Percentiles rank a stretch among this genome's conserved stretches.
phyloP scores from a whole-genome alignment of 2,329 filamentous ascomycete species.

The Aspergillus neoniger region DNA sequence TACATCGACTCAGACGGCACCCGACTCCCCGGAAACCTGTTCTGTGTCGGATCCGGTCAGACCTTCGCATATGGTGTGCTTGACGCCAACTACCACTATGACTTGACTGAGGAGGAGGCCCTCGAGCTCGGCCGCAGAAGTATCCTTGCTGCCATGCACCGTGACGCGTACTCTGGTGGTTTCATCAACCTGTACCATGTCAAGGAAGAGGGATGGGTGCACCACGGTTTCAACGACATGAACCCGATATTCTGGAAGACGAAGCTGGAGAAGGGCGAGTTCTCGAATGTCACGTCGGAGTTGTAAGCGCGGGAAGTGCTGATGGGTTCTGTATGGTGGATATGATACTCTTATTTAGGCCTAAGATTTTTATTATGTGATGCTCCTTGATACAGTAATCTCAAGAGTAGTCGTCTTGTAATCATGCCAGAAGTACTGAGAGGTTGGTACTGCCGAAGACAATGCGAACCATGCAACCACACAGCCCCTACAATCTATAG shows the following conservation, averaged over 20 bases:
- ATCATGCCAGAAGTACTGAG: no score
- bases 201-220: slow-evolving; percentile 98
- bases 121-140: slow-evolving; percentile 87
- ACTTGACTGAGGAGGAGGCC: slow-evolving; percentile 82
- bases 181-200: slow-evolving; percentile 99
- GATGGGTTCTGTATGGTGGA: slow-evolving; percentile 16
- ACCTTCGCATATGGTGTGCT: slow-evolving; percentile 98
- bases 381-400: background rate
- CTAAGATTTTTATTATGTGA: slow-evolving; percentile 12
- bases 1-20: slow-evolving; percentile 99
- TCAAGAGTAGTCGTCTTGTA: no score
- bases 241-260: slow-evolving; percentile 99
- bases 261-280: slow-evolving; percentile 97
- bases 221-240: slow-evolving; percentile 96
- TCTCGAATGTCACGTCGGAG: slow-evolving; percentile 86
- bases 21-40: slow-evolving; percentile 86
- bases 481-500: background rate
- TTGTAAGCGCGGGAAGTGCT: slow-evolving; percentile 43
- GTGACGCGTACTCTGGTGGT: slow-evolving; percentile 97
- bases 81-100: slow-evolving; percentile 91
- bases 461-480: no score
- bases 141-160: slow-evolving; percentile 93
- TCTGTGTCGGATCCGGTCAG: slow-evolving; percentile 97
- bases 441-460: no score
- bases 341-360: slow-evolving; percentile 18